Base-by-base conservation (phyloP, 1,284 basidiomycete genomes). In the Crepidotus sp. region DNA sequence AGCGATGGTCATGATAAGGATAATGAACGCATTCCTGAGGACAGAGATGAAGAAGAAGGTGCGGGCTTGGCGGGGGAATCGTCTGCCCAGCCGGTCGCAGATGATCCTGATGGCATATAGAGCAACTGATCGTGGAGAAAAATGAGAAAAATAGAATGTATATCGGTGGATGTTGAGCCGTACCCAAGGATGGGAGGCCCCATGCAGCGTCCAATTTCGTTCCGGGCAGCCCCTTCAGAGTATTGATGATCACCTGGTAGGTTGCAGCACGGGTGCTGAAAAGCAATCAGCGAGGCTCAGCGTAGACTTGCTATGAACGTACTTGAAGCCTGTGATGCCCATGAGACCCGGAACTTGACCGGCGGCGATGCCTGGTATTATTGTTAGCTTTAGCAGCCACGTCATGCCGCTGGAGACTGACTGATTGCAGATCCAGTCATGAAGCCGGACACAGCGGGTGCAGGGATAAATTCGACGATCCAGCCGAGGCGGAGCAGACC, bases 381-480 rank as follows among this genome's bases (percentile, higher is more conserved):
- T 30, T 4, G 22, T 50, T 24, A 40, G 35, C 10, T 13, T 3
- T 14, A 13, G 17, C 25, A n/a, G n/a, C n/a, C 18, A 5, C 6
- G 17, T 4, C 3, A 13, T 22, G 3, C 11, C 4, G 9, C 10
- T 30, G 7, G 9, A 36, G 24, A 48, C 42, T n/a, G n/a, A 51
- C 50, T 93, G 65, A 95, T 80, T 21, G 92, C 91, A 18, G 86
- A 90, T 22, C 91, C 91, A 0, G 87, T 90, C 85, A 90, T 88
- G 63, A 86, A 98, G 11, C 92, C 93, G 51, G 89, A 88, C 30
- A 98, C 89, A 6, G 93, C 93, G 0, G 92, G 91, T 3, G 77
- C 72, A 14, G 89, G 84, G 52, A 96, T 98, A 61, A 98, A 95
- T 61, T 98, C 95, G 49, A 98, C 83, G 36, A 98, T 69, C 89